Base-by-base conservation (phyloP, 1,284 basidiomycete genomes). In the Apiotrichum laibachii region DNA sequence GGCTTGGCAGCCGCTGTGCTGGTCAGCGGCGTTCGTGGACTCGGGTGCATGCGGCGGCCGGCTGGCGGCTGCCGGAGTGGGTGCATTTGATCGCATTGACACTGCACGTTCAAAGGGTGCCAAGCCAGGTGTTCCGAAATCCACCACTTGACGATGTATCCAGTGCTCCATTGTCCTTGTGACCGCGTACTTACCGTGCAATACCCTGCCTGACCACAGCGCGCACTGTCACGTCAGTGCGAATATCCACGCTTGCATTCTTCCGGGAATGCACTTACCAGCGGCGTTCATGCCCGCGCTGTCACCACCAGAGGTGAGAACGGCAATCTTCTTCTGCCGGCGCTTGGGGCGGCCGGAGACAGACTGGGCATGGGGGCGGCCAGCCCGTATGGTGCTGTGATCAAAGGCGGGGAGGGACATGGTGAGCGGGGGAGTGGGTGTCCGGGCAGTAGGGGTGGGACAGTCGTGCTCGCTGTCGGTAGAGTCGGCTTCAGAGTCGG, bases 231-330 rank as follows among this genome's bases (percentile, higher is more conserved):
- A 8, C 5, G 33, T 13, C 15, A n/a, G 58, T 59, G 37, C 35
- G 19, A 8, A 5, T 18, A 22, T 19, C n/a, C 10, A 21, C 26
- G n/a, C 37, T 21, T 16, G 5, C 16, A 64, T 7, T 12, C 11
- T 12, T 15, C 18, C 10, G 9, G 11, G 6, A 15, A 16, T 39
- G 21, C 13, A 63, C 73, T 67, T 56, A 77, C 77, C 77, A 55
- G 88, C 92, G 39, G 93, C 92, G 76, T 96, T 96, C 92, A 95
- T 93, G 69, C 90, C 95, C 49, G 96, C 93, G 76, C 90, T 92
- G 82, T 99, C 95, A 70, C 96, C 95, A 59, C 95, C 96, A 0
- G 89, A 92, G 3, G 95, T 99, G 71, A 99, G 85, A 55, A 97
- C 88, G 7, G 93, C 94, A 83, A 92, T 90, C 70, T 80, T 80